These are phyloP conservation scores for Phytophthora capsici DNA, from an alignment of 352 stramenopile genomes.

Conservation along the genomic window DNA sequence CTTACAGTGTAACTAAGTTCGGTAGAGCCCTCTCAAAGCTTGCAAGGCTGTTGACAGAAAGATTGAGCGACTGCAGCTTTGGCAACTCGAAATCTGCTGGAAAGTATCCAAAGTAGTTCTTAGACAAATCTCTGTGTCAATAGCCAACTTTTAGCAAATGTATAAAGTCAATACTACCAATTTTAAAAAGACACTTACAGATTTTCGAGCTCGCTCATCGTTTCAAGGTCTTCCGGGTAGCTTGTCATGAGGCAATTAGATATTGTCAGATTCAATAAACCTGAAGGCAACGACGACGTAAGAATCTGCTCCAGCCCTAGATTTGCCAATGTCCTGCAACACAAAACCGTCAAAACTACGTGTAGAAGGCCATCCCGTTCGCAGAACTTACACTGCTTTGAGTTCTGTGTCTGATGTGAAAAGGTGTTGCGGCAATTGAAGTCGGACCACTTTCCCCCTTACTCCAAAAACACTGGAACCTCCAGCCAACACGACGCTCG, in stretches of 20 bases:
- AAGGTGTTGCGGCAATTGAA: conserved; percentile 42
- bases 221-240: conserved; percentile 53
- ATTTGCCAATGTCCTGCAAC: conserved; percentile 52
- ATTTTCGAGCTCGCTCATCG: conserved; percentile 52
- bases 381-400: conserved; percentile 41
- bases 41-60: conserved; percentile 58
- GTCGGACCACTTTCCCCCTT: conserved; percentile 51
- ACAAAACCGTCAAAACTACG: conserved; percentile 6
- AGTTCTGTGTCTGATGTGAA: conserved; percentile 47
- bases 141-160: conserved; percentile 1
- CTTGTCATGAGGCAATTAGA: conserved; percentile 63
- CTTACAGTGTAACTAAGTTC: conserved; percentile 55
- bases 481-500: conserved; percentile 48
- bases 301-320: conserved; percentile 52
- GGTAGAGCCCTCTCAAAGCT: conserved; percentile 52
- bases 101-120: conserved; percentile 68
- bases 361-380: not conserved
- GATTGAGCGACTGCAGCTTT: conserved; percentile 52
- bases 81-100: conserved; percentile 48
- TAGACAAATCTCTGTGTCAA: conserved; percentile 56
- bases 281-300: conserved; percentile 45
- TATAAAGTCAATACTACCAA: not conserved
- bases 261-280: conserved; percentile 57
- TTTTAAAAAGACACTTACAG: conserved; percentile 41
- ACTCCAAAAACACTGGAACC: conserved; percentile 51